Base-by-base conservation (phyloP, 352 stramenopile genomes). In the Pythium diclinum region DNA sequence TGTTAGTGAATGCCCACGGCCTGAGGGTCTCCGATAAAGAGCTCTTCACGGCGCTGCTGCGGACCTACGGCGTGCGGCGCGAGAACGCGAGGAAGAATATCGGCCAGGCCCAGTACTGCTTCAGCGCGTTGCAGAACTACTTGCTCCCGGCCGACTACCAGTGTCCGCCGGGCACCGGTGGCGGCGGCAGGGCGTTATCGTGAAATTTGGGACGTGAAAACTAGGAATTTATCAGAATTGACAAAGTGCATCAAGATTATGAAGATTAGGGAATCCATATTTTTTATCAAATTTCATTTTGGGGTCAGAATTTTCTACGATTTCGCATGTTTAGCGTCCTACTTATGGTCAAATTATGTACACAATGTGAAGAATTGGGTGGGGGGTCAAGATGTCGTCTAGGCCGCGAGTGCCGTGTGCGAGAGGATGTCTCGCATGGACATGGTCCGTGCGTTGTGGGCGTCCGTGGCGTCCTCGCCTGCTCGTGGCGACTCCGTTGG, bases 51-150 rank as follows among this genome's bases (percentile, higher is more conserved):
- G 79, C 77, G 21, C 59, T 94, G 30, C 64, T 94, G 25, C 77
- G 86, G 3, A 88, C 86, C 13, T 77, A 92, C 54, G 86, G 86
- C 17, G 86, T 94, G 49, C 82, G 86, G 25, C 81, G 83, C 19
- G 86, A 94, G 59, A 94, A 94, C 55, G 86, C 86, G 21, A 77
- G 83, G n/a, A 94, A 94, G 67, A 94, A 94, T 64, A 94, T 93
- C 63, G 86, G 86, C 21, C 87, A 83, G 57, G 84, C 84, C 10
- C 84, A 94, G 68, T 94, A 93, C 63, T 91, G 82, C 56, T 94
- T 94, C 67, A 91, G 76, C 34, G 76, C 82, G 19, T 56, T 91
- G 60, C 86, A 94, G 62, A 92, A 92, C 64, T 94, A 90, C 56
- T 77, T 94, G 78, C 72, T 94, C 6, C 86, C 86, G 1, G 65